phyloP scores from a whole-genome alignment of 2,329 filamentous ascomycete species.

The Aspergillus intermedius region DNA sequence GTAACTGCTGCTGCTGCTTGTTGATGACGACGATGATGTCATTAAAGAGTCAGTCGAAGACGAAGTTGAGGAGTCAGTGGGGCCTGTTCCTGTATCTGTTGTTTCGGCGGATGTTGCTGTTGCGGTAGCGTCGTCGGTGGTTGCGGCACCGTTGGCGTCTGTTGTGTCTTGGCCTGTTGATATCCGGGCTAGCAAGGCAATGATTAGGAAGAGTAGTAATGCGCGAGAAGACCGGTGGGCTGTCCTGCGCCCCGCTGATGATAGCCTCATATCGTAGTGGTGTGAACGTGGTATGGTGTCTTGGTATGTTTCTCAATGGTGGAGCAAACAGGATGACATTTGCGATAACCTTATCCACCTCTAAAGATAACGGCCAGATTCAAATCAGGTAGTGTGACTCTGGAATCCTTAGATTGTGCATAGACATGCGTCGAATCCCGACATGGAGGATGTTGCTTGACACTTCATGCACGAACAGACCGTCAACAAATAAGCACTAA shows the following conservation, averaged over 20 bases:
- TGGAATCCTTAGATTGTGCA: too few species aligned
- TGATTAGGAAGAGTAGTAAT: conserved; percentile 12
- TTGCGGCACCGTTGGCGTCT: background rate
- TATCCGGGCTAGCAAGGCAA: conserved; percentile 12
- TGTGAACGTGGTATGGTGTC: too few species aligned
- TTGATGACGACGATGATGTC: conserved; percentile 16
- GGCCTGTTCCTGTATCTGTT: conserved; percentile 9
- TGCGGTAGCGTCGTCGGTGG: conserved; percentile 8
- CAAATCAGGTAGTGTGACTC: too few species aligned
- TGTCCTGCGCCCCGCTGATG: conserved; percentile 1
- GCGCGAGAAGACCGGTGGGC: conserved; percentile 8
- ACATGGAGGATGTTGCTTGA: too few species aligned
- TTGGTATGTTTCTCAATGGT: too few species aligned
- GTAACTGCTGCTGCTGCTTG: conserved; percentile 20
- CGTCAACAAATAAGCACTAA: too few species aligned
- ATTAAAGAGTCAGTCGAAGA: conserved; percentile 10
- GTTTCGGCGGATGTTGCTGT: conserved; percentile 13
- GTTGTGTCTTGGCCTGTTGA: conserved; percentile 9
- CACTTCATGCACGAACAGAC: too few species aligned
- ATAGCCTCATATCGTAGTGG: background rate
- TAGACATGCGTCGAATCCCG: too few species aligned
- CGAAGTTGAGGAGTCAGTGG: conserved; percentile 7
- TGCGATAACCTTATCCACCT: too few species aligned
- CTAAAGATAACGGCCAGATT: too few species aligned
- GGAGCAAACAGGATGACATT: too few species aligned